Evolutionary conservation across 176 grass and related monocot species (phyloP), one percentile per base, ranked within the genome.

Genomic region (Eremochloa ophiuroides): DNA sequence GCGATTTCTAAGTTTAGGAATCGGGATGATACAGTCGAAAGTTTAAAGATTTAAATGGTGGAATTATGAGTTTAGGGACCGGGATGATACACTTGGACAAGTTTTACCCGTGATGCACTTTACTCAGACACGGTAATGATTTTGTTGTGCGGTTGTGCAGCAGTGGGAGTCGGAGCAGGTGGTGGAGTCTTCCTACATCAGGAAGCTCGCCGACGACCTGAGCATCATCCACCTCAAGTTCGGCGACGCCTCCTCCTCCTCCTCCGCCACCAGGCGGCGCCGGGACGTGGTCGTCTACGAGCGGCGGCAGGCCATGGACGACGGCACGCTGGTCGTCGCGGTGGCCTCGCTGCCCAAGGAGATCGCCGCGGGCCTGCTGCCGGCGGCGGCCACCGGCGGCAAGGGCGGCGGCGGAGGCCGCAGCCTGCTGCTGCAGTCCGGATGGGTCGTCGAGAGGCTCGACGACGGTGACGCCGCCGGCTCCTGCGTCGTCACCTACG

Each of bases 371-470:
- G 97, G 97, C 22, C 69, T 99, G 76, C 89, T 93, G 34, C 96
- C 92, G 8, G 85, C 62, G 41, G 0, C 27, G 25, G 5, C 60
- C 17, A 9, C 33, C 47, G 5, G 4, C 34, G 34, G 34, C 34
- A 31, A 40, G 66, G 65, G 73, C 42, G 38, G 55, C 25, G 12
- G 82, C 13, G 48, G 20, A 28, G 82, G 80, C 28, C 66, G 92
- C 31, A 88, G 95, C 44, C 82, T 93, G 29, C 82, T 99, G 66
- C 81, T 99, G 26, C 97, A 99, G 68, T 99, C 97, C 13, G 97
- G 97, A 55, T 99, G 97, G 97, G 97, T 99, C 63, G 91, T 99
- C 22, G 97, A 99, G 85, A 93, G 88, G 85, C 89, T 90, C 74
- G 81, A 88, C 7, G 70, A 73, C 75, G 84, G 86, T 5, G 70